phyloP scores from a whole-genome alignment of 768 basidiomycete species.

The Xerocomus spinulosus region DNA sequence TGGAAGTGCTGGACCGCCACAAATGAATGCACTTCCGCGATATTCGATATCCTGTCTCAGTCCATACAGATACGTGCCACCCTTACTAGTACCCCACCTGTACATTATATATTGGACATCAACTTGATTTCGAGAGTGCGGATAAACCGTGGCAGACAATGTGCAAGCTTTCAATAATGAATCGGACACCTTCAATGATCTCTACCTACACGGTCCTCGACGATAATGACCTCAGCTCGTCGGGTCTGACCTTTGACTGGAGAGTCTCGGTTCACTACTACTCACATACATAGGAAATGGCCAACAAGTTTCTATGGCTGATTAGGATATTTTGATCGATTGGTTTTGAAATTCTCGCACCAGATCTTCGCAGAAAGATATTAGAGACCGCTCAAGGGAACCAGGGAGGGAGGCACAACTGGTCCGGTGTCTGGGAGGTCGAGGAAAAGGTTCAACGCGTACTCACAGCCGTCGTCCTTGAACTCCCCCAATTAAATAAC shows the following conservation, averaged over 20 bases:
- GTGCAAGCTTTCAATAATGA: too few relatives aligned
- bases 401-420: constrained; percentile 61
- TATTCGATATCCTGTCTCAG: too few relatives aligned
- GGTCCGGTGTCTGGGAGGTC: constrained; percentile 95
- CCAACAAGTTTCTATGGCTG: constrained; percentile 55
- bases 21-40: too few relatives aligned
- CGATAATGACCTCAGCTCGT: constrained; percentile 58
- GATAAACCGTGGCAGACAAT: too few relatives aligned
- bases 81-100: too few relatives aligned
- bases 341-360: constrained; percentile 86
- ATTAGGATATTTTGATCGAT: constrained; percentile 97
- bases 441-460: constrained; percentile 68
- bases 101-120: too few relatives aligned
- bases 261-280: constrained; percentile 28
- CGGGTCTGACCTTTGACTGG: constrained; percentile 98
- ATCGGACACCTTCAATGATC: too few relatives aligned
- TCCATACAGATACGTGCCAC: too few relatives aligned
- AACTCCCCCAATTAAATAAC: background rate
- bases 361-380: constrained; percentile 77
- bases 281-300: background rate
- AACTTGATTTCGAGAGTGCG: too few relatives aligned
- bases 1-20: too few relatives aligned
- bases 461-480: constrained; percentile 4
- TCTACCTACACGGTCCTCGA: background rate
- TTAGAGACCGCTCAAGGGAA: constrained; percentile 45